phyloP scores from a whole-genome alignment of 441 rosid species.

The Capsella rubella region DNA sequence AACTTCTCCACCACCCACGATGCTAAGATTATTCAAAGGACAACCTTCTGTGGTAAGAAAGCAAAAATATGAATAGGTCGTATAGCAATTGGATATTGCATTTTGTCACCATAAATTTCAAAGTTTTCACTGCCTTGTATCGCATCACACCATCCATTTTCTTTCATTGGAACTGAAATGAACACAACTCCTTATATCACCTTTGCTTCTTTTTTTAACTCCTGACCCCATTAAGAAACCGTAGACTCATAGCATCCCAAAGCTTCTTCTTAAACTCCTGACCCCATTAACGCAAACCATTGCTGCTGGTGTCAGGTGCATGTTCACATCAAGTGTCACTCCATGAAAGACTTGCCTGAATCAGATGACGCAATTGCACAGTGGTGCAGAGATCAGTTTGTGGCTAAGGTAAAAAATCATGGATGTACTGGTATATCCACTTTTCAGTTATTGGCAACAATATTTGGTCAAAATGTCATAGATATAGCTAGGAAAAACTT shows the following conservation, averaged over 20 bases:
- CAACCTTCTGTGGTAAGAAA: constrained; percentile 91
- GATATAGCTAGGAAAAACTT: no score
- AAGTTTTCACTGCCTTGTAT: constrained; percentile 12
- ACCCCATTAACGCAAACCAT: constrained; percentile 5
- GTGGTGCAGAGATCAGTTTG: constrained; percentile 95
- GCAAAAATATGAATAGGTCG: constrained; percentile 24
- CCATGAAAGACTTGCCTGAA: constrained; percentile 92
- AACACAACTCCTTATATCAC: neutral
- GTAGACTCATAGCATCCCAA: constrained; percentile 21
- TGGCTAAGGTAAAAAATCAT: constrained; percentile 68
- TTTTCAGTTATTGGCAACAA: neutral
- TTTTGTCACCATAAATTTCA: constrained; percentile 11
- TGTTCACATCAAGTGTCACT: constrained; percentile 74
- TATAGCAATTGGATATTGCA: constrained; percentile 19
- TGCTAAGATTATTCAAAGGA: constrained; percentile 89
- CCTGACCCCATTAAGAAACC: neutral
- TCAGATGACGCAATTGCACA: constrained; percentile 90
- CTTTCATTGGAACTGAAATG: constrained; percentile 11
- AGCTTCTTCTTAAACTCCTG: neutral
- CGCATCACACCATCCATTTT: neutral
- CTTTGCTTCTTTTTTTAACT: neutral
- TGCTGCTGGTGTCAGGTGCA: constrained; percentile 68
- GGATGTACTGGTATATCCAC: neutral
- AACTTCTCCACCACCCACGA: constrained; percentile 84
- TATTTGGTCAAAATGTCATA: no score